Evolutionary conservation across 2,329 filamentous ascomycete species (phyloP), one percentile per base, ranked within the genome.

Genomic region (Fusarium armeniacum): DNA sequence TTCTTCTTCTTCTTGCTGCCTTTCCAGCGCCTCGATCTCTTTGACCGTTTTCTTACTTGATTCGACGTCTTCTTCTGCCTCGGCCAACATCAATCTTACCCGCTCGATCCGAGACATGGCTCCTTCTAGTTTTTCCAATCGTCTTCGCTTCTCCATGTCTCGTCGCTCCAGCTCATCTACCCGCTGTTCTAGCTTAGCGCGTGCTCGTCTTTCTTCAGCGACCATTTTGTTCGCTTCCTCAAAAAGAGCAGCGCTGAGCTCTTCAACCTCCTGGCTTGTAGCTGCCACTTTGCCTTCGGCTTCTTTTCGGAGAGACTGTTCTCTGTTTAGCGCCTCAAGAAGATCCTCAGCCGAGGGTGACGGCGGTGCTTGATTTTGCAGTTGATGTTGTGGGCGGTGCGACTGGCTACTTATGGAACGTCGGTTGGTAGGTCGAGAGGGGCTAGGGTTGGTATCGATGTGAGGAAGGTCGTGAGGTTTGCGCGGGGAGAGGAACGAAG

Each of bases 201-300:
- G 83, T 35, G 90, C 91, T 59, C 88, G 86, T 44, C 93, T 83
- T 83, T 96, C 93, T 20, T 86, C 84, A 3, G 93, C 92, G 22
- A 96, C 93, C 93, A 96, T 96, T 80, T 94, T 89, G 78, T 96
- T 96, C 53, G 93, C 93, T 81, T 94, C 90, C 81, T 92, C 89
- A 78, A 96, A 96, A 56, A 96, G 81, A 52, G 86, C 87, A 22
- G 87, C 90, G 75, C 87, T 92, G 69, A 96, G 82, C 80, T 96
- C 93, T 80, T 95, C 93, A 22, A 95, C 86, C 81, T 96, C 93
- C 15, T 83, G 84, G 74, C 87, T 75, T 52, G 92, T 91, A 51
- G 89, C 86, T 68, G 84, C 85, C 22, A 93, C 82, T 66, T 87
- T 86, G 51, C 86, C 86, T 80, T 96, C 93, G 2, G 92, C 92